phyloP scores from a whole-genome alignment of 805 yeast species.

The Hanseniaspora pseudoguilliermondii region DNA sequence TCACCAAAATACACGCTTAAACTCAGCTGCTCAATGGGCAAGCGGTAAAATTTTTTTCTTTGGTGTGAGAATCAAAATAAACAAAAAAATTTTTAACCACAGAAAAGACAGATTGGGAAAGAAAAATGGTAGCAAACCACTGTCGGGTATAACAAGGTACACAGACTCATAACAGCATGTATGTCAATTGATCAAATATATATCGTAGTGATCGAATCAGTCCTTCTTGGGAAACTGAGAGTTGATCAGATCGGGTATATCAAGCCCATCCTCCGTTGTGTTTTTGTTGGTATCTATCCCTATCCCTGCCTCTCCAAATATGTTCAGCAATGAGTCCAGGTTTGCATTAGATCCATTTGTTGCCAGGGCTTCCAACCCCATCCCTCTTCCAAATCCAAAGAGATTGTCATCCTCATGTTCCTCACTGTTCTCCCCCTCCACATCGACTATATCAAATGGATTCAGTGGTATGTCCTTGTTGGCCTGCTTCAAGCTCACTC shows the following conservation, averaged over 20 bases:
- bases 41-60: too few relatives aligned
- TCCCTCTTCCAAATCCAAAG: conserved; percentile 8
- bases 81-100: too few relatives aligned
- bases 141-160: too few relatives aligned
- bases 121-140: too few relatives aligned
- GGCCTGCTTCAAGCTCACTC: not conserved
- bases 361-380: conserved; percentile 10
- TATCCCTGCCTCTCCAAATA: conserved; percentile 7
- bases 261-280: conserved; percentile 29
- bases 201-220: not conserved
- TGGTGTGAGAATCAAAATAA: too few relatives aligned
- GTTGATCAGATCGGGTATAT: conserved; percentile 28
- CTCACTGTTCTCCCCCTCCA: not conserved
- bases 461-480: not conserved
- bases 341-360: conserved; percentile 9
- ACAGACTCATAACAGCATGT: not conserved
- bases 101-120: too few relatives aligned
- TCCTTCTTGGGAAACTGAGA: conserved; percentile 17
- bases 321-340: conserved; percentile 1
- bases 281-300: conserved; percentile 3
- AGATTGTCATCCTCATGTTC: conserved; percentile 3
- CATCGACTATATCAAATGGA: not conserved
- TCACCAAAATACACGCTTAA: too few relatives aligned
- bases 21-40: too few relatives aligned
- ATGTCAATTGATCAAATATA: not conserved